Evolutionary conservation across 192 early-diverging fungal genomes (phyloP).

Genomic region (Dimargaris cristalligena): DNA sequence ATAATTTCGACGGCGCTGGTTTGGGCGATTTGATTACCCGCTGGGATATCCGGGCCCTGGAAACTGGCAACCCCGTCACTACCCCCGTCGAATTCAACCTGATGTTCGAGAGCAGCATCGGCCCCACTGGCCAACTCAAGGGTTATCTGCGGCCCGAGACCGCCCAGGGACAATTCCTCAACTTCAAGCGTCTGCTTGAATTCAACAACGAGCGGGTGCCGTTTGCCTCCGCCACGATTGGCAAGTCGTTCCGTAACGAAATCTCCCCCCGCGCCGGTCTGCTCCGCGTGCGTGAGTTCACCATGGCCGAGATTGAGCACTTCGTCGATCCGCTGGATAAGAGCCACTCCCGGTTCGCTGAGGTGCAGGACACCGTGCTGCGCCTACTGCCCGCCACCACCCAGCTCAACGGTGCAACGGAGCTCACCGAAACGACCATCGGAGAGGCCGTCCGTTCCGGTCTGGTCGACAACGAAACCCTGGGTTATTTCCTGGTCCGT

Average conservation of each 20-base stretch:
- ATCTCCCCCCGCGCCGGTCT: conserved; percentile 91
- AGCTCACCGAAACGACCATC: conserved; percentile 53
- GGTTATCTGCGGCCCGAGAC: conserved; percentile 96
- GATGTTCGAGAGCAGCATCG: conserved; percentile 97
- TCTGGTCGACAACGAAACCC: conserved; percentile 89
- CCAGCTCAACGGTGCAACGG: conserved; percentile 62
- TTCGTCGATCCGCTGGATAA: conserved; percentile 92
- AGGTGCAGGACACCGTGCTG: conserved; percentile 60
- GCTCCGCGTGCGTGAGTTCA: conserved; percentile 92
- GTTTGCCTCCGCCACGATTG: conserved; percentile 97
- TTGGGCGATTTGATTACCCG: conserved; percentile 70
- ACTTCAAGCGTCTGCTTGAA: conserved; percentile 92
- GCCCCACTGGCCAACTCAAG: conserved; percentile 88
- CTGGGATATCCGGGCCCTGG: conserved; percentile 75
- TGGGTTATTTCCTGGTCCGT: conserved; percentile 95
- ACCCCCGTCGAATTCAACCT: conserved; percentile 92
- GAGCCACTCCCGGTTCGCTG: conserved; percentile 78
- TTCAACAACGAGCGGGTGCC: conserved; percentile 98
- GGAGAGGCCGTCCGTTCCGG: conserved; percentile 79
- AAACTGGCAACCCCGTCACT: conserved; percentile 80
- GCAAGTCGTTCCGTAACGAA: conserved; percentile 97
- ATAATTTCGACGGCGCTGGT: conserved; percentile 81
- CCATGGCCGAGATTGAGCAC: conserved; percentile 99
- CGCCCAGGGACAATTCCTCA: conserved; percentile 99
- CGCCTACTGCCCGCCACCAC: conserved; percentile 56